These are phyloP conservation scores for Fusarium phyllophilum DNA, from an alignment of 2,329 filamentous ascomycete species.

Conservation along the genomic window DNA sequence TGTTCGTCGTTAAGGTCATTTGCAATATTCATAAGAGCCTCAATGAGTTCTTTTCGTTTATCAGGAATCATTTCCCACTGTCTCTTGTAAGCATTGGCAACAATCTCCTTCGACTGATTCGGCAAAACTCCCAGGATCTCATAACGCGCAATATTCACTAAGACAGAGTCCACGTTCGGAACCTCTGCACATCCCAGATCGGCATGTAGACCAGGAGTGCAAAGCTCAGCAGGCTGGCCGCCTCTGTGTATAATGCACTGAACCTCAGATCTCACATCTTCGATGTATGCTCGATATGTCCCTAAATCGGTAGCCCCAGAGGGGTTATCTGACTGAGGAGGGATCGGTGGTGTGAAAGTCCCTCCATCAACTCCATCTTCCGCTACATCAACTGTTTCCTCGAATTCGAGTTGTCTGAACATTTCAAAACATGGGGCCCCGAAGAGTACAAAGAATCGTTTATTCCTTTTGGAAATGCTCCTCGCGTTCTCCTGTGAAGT, in stretches of 20 bases:
- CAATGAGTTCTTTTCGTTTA: conserved; percentile 46
- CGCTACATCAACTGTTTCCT: conserved; percentile 51
- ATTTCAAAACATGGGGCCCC: conserved; percentile 60
- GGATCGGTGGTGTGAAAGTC: conserved; percentile 49
- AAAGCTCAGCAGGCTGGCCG: conserved; percentile 48
- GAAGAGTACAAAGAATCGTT: conserved; percentile 65
- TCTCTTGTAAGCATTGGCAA: conserved; percentile 54
- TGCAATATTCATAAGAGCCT: conserved; percentile 48
- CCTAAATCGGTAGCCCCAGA: conserved; percentile 51
- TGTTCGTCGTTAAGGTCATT: conserved; percentile 50
- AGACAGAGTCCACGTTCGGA: conserved; percentile 34
- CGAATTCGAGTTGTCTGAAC: conserved; percentile 61
- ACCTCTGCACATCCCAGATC: conserved; percentile 49
- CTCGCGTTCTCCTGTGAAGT: conserved; percentile 50
- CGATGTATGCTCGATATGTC: conserved; percentile 59
- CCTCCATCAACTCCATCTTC: conserved; percentile 54
- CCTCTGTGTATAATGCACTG: conserved; percentile 55
- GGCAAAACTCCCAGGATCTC: conserved; percentile 52
- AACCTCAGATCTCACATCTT: conserved; percentile 61
- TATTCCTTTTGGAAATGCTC: conserved; percentile 66
- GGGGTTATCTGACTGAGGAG: conserved; percentile 48
- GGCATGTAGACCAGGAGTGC: conserved; percentile 46
- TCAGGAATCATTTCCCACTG: conserved; percentile 52
- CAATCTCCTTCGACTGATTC: conserved; percentile 47
- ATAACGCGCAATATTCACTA: conserved; percentile 50